Conservation (phyloP, 2,329 filamentous ascomycete genomes). For the Talaromyces sp. region DNA sequence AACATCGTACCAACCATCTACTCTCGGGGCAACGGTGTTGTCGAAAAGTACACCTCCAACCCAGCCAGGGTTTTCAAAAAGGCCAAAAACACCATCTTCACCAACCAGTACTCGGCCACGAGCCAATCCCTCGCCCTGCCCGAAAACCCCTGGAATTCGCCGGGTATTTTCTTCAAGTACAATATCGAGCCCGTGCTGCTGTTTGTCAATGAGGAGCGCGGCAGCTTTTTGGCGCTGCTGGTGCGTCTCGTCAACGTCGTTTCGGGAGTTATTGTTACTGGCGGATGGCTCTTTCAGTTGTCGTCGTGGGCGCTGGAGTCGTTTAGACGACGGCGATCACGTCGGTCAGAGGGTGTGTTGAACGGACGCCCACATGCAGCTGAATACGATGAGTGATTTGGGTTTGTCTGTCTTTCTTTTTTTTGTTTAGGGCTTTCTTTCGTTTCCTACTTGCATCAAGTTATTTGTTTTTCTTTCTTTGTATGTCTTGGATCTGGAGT, state of each 20-base stretch:
- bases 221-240: conserved; percentile 66
- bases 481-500: not conserved
- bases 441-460: not conserved
- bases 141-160: conserved; percentile 60
- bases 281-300: conserved; percentile 87
- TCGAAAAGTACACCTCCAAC: conserved; percentile 38
- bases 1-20: conserved; percentile 94
- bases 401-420: conserved; percentile 15
- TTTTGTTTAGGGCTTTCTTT: not conserved
- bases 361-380: conserved; percentile 30
- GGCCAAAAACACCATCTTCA: conserved; percentile 62
- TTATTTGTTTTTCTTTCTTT: not conserved
- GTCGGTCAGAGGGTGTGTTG: conserved; percentile 44
- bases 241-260: conserved; percentile 87
- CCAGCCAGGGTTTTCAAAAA: conserved; percentile 29
- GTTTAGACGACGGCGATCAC: conserved; percentile 37
- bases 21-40: conserved; percentile 50
- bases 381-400: conserved; percentile 21
- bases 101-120: conserved; percentile 97
- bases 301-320: conserved; percentile 64
- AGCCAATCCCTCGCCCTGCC: conserved; percentile 65
- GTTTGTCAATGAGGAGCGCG: conserved; percentile 75
- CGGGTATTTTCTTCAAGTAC: conserved; percentile 97
- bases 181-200: conserved; percentile 95
- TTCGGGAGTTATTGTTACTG: conserved; percentile 83